Base-by-base conservation (phyloP, 1,284 basidiomycete genomes). In the Puccinia horiana region DNA sequence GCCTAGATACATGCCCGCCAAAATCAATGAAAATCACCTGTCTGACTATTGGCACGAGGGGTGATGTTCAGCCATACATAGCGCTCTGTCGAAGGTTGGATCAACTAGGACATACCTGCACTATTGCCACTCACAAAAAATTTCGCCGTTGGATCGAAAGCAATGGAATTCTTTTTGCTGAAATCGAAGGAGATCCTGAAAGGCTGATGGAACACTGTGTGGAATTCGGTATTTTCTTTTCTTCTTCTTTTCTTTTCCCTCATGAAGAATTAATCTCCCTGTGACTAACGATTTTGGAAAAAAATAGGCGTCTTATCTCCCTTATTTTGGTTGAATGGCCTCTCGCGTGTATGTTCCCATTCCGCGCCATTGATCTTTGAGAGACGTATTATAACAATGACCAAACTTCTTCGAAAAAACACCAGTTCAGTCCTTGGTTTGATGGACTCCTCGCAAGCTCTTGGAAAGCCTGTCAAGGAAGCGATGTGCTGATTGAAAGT, bases 391-490 rank as follows among this genome's bases (percentile, higher is more conserved):
- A 23, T 20, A 78, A 49, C 9, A 49, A 49, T 67, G 32, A 73
- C 18, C 72, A 14, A 78, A 16, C 23, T 79, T 75, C 37, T 40
- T 37, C 56, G 11, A 42, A 70, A 70, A 70, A 20, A 70, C n/a
- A 1, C 72, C 56, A 95, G 92, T 98, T 98, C 89, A 92, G 96
- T 79, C 93, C 93, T 32, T 99, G 96, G 96, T 89, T 98, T 75
- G 96, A 98, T 86, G 96, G 98, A 86, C 89, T 99, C 8, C 90
- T 99, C 56, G 92, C 92, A 86, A 95, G 94, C 0, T 93, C 95
- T 0, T 99, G 95, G 95, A 91, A 94, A 83, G 96, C 95, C 8
- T 98, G 96, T 86, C 94, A 97, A 88, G 92, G 91, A 29, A 95
- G 94, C 0, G 95, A 99, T 86, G 90, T 98, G 40, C 90, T 99